Percentiles rank a stretch among this genome's conserved stretches.
These are phyloP conservation scores for Alternaria brassicicola DNA, from an alignment of 2,329 filamentous ascomycete species.

Conservation along the genomic window DNA sequence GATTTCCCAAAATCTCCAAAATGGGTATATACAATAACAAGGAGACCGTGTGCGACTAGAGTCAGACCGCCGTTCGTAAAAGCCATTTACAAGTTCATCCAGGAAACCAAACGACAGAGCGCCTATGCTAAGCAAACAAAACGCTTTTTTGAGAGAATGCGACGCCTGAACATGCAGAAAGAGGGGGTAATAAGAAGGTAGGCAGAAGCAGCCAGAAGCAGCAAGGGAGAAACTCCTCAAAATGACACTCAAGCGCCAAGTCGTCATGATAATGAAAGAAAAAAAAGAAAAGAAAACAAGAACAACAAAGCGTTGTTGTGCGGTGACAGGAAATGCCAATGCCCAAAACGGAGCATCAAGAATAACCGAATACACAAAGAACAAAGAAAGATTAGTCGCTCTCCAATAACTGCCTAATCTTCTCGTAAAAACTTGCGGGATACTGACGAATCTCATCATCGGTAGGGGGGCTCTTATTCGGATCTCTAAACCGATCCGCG, in stretches of 20 bases:
- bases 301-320: neutral
- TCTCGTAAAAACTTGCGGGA: slow-evolving; percentile 55
- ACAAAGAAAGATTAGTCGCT: slow-evolving; percentile 16
- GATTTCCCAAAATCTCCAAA: neutral
- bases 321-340: neutral
- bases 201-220: neutral
- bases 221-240: neutral
- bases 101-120: neutral
- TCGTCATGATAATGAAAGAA: slow-evolving; percentile 9
- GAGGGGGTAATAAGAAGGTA: neutral
- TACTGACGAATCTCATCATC: slow-evolving; percentile 61
- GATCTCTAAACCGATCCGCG: slow-evolving; percentile 63
- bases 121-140: neutral
- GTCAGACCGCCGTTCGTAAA: neutral
- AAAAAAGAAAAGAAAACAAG: neutral
- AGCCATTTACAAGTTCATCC: neutral
- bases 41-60: slow-evolving; percentile 1
- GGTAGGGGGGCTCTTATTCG: slow-evolving; percentile 58
- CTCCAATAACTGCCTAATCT: slow-evolving; percentile 52
- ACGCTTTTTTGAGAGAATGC: neutral
- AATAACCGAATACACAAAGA: neutral
- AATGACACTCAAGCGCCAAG: neutral
- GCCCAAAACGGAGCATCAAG: neutral
- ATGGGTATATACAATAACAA: slow-evolving; percentile 1
- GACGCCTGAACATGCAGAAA: slow-evolving; percentile 10